A percentile compares a stretch with the other conserved stretches of the same genome.
Evolutionary conservation across 164 flowering plant species (phyloP).

Genomic region (Vitis riparia): DNA sequence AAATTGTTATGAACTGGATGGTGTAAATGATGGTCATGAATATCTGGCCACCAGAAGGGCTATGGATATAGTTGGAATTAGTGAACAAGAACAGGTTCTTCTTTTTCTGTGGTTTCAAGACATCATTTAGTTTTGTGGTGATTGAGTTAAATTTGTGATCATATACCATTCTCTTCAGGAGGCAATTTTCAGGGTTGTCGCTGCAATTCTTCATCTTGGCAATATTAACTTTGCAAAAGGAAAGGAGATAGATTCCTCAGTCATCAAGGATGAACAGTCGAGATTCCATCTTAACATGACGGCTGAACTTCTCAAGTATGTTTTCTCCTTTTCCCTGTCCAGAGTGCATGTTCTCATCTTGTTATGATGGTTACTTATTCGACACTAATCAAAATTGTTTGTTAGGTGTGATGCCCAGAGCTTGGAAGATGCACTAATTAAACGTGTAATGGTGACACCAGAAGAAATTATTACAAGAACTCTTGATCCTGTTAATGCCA

Average conservation of each 20-base stretch:
- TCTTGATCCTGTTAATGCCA: slow-evolving; percentile 22
- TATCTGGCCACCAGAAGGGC: slow-evolving; percentile 24
- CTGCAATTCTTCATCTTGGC: slow-evolving; percentile 25
- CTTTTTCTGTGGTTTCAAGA: background rate
- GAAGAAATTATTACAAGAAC: slow-evolving; percentile 28
- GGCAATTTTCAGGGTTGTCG: slow-evolving; percentile 21
- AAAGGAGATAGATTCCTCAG: slow-evolving; percentile 26
- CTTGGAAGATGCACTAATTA: slow-evolving; percentile 27
- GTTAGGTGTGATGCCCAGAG: slow-evolving; percentile 23
- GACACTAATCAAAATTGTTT: background rate
- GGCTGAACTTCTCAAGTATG: slow-evolving; percentile 25
- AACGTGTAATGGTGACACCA: slow-evolving; percentile 29
- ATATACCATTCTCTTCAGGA: slow-evolving; percentile 3
- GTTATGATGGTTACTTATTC: background rate
- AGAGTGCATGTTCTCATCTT: background rate
- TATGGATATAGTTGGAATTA: slow-evolving; percentile 29
- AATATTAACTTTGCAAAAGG: slow-evolving; percentile 25
- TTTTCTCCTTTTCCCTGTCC: background rate
- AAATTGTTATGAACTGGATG: slow-evolving; percentile 21
- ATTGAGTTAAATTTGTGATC: background rate
- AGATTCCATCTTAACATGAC: slow-evolving; percentile 25
- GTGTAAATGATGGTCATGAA: slow-evolving; percentile 23
- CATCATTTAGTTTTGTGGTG: background rate
- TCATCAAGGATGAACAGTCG: slow-evolving; percentile 24
- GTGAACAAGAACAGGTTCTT: slow-evolving; percentile 21